Evolutionary conservation across 2,329 filamentous ascomycete species (phyloP).

Genomic region (Nemania sp.): DNA sequence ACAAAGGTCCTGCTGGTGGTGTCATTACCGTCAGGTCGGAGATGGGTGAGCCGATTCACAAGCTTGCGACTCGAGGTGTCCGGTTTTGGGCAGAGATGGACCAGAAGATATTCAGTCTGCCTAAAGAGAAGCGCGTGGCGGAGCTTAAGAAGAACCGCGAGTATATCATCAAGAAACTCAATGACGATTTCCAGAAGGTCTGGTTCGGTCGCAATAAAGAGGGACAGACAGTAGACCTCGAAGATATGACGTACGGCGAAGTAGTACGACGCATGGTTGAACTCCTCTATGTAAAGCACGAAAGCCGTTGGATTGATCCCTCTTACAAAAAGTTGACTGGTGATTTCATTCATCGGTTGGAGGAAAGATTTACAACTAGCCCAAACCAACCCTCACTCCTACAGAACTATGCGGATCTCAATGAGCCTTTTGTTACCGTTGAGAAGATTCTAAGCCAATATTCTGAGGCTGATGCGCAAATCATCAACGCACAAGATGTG

Average conservation of each 20-base stretch:
- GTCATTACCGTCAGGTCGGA: slow-evolving; percentile 97
- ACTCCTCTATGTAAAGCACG: slow-evolving; percentile 90
- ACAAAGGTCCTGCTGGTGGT: slow-evolving; percentile 90
- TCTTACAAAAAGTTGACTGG: slow-evolving; percentile 86
- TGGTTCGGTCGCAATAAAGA: slow-evolving; percentile 92
- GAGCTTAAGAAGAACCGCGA: slow-evolving; percentile 90
- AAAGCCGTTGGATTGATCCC: slow-evolving; percentile 90
- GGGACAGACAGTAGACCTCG: slow-evolving; percentile 85
- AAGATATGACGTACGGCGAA: slow-evolving; percentile 95
- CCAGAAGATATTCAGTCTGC: slow-evolving; percentile 94
- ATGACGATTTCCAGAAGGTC: slow-evolving; percentile 95
- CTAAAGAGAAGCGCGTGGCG: slow-evolving; percentile 91
- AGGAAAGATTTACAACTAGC: slow-evolving; percentile 89
- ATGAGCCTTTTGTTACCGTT: slow-evolving; percentile 82
- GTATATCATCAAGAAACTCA: slow-evolving; percentile 95
- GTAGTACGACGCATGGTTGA: slow-evolving; percentile 89
- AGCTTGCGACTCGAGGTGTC: slow-evolving; percentile 95
- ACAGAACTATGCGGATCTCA: slow-evolving; percentile 89
- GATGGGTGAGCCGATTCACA: slow-evolving; percentile 99
- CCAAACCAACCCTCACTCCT: slow-evolving; percentile 81
- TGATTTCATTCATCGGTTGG: slow-evolving; percentile 95
- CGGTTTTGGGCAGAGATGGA: slow-evolving; percentile 99
- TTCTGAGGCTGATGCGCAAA: slow-evolving; percentile 86
- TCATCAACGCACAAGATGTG: slow-evolving; percentile 98
- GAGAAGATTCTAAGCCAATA: slow-evolving; percentile 85